A percentile compares a stretch with the other conserved stretches of the same genome.
Conservation (phyloP, 306 rosid genomes). For the Senna siamea region DNA sequence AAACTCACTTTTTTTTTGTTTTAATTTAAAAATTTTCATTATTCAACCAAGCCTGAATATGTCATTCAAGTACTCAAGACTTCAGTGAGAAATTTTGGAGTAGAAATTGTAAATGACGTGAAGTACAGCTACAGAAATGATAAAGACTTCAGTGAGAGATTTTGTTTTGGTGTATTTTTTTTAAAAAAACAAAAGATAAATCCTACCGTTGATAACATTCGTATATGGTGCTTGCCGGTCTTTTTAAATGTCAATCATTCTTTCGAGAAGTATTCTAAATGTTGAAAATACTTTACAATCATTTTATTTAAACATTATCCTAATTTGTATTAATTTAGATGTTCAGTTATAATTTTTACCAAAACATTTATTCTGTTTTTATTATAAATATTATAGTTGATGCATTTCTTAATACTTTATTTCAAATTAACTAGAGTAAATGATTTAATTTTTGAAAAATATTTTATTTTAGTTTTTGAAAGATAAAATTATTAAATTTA, state of each 20-base stretch:
- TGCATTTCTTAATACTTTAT: too few species aligned
- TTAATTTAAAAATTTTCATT: conserved; percentile 20
- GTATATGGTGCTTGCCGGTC: not conserved
- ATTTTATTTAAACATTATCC: not conserved
- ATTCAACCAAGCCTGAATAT: conserved; percentile 37
- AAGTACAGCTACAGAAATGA: not conserved
- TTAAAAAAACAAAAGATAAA: too few species aligned
- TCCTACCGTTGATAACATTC: too few species aligned
- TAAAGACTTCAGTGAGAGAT: not conserved
- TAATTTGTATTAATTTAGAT: too few species aligned
- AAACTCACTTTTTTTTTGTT: not conserved
- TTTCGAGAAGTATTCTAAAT: not conserved
- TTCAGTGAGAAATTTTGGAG: conserved; percentile 3
- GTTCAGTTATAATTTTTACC: too few species aligned
- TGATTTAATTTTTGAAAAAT: too few species aligned
- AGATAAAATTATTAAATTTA: too few species aligned
- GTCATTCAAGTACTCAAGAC: conserved; percentile 36
- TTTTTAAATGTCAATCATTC: not conserved
- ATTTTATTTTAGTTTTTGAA: too few species aligned
- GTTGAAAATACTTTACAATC: not conserved
- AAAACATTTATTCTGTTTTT: not conserved
- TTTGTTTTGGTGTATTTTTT: not conserved
- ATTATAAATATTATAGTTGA: too few species aligned
- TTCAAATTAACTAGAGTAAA: too few species aligned
- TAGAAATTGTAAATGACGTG: conserved; percentile 27